Evolutionary conservation across 2,329 filamentous ascomycete species (phyloP).

Genomic region (Ophiostoma novo-ulmi): DNA sequence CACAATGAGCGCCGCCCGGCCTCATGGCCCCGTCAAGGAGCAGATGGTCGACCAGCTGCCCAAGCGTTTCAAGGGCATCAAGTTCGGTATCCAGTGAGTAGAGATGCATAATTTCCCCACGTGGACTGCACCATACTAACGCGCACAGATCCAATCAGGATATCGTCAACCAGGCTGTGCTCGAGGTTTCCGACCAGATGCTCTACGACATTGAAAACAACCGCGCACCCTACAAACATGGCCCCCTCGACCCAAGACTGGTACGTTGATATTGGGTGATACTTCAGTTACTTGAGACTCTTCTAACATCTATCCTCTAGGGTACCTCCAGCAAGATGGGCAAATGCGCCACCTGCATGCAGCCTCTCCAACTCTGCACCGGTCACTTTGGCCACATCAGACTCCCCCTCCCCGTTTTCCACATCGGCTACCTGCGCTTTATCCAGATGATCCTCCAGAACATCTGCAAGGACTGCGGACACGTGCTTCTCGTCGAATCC

Average conservation of each 20-base stretch:
- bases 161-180: constrained; percentile 89
- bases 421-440: constrained; percentile 92
- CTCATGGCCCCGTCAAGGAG: constrained; percentile 48
- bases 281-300: background rate
- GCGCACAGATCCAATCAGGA: constrained; percentile 72
- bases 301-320: constrained; percentile 32
- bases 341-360: constrained; percentile 75
- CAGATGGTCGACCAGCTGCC: constrained; percentile 85
- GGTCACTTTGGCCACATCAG: constrained; percentile 94
- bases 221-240: constrained; percentile 70
- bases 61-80: constrained; percentile 86
- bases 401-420: constrained; percentile 85
- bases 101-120: background rate
- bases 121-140: background rate
- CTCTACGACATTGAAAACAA: constrained; percentile 85
- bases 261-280: constrained; percentile 34
- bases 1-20: constrained; percentile 24
- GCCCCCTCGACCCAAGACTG: constrained; percentile 81
- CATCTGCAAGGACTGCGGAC: constrained; percentile 92
- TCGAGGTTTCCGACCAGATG: constrained; percentile 89
- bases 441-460: constrained; percentile 88
- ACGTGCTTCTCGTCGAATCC: constrained; percentile 73
- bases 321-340: constrained; percentile 82
- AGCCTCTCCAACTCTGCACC: constrained; percentile 76
- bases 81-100: constrained; percentile 82